Evolutionary conservation across 495 filamentous ascomycete species (phyloP).

Genomic region (Polyplosphaeria fusca): DNA sequence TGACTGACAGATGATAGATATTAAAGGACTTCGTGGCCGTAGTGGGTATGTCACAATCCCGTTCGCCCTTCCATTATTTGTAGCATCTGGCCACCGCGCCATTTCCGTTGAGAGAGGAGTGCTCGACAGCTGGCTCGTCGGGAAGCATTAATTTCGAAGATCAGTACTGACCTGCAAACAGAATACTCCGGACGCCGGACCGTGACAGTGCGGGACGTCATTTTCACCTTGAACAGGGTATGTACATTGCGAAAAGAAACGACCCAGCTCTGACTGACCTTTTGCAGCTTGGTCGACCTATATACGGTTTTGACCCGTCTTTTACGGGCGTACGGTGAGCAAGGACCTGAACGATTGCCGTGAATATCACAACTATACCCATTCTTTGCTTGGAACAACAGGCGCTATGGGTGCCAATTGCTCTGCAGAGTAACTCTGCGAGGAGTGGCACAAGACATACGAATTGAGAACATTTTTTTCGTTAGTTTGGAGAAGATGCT

Average conservation of each 20-base stretch:
- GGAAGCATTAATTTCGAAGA: too few relatives aligned
- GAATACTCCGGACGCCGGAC: conserved; percentile 26
- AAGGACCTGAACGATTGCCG: too few relatives aligned
- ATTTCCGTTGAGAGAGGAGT: too few relatives aligned
- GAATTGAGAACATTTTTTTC: too few relatives aligned
- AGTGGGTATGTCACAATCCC: conserved; percentile 11
- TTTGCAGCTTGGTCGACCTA: conserved; percentile 1
- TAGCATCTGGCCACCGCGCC: too few relatives aligned
- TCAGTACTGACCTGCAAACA: conserved; percentile 5
- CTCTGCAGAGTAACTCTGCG: too few relatives aligned
- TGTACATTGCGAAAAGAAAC: too few relatives aligned
- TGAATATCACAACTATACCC: too few relatives aligned
- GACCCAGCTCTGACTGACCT: conserved; percentile 3
- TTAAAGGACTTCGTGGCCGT: conserved; percentile 15
- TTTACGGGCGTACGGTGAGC: background rate
- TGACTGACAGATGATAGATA: conserved; percentile 7
- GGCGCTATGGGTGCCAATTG: background rate
- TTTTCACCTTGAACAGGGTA: conserved; percentile 28
- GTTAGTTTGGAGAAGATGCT: too few relatives aligned
- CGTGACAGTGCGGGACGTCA: conserved; percentile 15
- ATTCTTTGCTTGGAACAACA: background rate
- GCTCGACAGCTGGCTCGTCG: too few relatives aligned
- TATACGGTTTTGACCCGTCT: conserved; percentile 17
- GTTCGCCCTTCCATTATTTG: too few relatives aligned
- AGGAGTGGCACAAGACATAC: too few relatives aligned